These are phyloP conservation scores for Amanita rubescens DNA, from an alignment of 768 basidiomycete genomes.

Conservation along the genomic window DNA sequence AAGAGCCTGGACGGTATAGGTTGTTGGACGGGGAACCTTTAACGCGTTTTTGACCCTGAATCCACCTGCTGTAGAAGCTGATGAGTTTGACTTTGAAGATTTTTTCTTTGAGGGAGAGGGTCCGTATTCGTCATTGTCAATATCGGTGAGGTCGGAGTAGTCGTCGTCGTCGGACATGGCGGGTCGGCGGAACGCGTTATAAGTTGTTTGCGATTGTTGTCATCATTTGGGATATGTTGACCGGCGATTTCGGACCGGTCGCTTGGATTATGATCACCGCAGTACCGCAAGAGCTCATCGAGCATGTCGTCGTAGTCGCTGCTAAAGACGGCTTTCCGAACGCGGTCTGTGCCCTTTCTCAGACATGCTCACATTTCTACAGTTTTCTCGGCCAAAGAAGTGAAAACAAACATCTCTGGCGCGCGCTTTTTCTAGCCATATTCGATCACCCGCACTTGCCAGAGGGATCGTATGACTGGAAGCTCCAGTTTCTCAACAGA, in stretches of 20 bases:
- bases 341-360: constrained; percentile 28
- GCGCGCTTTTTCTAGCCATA: constrained; percentile 36
- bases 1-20: constrained; percentile 54
- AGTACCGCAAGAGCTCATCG: constrained; percentile 32
- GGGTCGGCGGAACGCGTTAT: too few species aligned
- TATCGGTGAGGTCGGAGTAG: constrained; percentile 27
- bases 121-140: constrained; percentile 18
- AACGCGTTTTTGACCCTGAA: constrained; percentile 39
- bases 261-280: too few species aligned
- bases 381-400: constrained; percentile 14
- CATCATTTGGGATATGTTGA: too few species aligned
- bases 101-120: not conserved
- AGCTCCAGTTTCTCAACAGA: constrained; percentile 14
- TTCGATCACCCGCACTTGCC: constrained; percentile 40
- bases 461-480: constrained; percentile 13
- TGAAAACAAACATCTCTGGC: constrained; percentile 31
- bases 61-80: constrained; percentile 1
- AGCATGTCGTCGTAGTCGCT: constrained; percentile 25
- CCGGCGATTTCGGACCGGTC: too few species aligned
- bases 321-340: constrained; percentile 17
- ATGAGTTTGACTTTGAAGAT: constrained; percentile 11
- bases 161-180: constrained; percentile 21
- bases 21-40: constrained; percentile 50
- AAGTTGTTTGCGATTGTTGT: too few species aligned
- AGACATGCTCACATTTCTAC: constrained; percentile 27